Evolutionary conservation across 1,284 basidiomycete genomes (phyloP), one percentile per base, ranked within the genome.

Genomic region (Puccinia sorghi): DNA sequence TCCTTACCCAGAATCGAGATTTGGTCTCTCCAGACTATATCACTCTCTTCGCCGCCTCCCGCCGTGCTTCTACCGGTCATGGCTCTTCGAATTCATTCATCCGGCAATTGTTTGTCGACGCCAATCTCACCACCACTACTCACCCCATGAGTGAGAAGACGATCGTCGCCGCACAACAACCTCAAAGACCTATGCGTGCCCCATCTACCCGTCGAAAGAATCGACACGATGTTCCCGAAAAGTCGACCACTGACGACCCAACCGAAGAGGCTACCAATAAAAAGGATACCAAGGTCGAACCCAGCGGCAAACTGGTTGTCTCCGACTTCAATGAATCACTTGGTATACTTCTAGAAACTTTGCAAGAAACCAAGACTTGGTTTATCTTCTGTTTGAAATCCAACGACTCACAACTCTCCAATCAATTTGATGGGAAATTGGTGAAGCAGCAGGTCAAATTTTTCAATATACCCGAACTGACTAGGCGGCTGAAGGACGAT

Each of bases 81-180:
- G 93, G 93, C 0, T 93, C 91, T 0, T 89, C 89, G 83, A 95
- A 95, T 82, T 91, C 93, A 0, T 99, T 99, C 86, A 89, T 99
- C 74, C 91, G 93, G 81, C 90, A 90, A 27, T 86, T 99, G 39
- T 99, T 98, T 86, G 91, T 90, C 0, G 90, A 88, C 59, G 92
- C 92, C 82, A 92, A 92, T 2, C 93, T 98, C 81, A 90, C 92
- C 1, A 96, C 93, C 0, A 91, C 94, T 83, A 90, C 90, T 0
- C 94, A 97, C 84, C 94, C 95, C 0, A 88, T 91, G 80, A 92
- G 94, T 82, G 93, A 97, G 82, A 93, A 95, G 72, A 97, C 94
- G 0, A 94, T 97, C 80, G 93, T 98, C 39, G 89, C 93, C 0
- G 94, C 93, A 0, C 93, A 95, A 84, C 94, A 97, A 84, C 90